Base-by-base conservation (phyloP, 495 filamentous ascomycete genomes). In the Daldinia decipiens region DNA sequence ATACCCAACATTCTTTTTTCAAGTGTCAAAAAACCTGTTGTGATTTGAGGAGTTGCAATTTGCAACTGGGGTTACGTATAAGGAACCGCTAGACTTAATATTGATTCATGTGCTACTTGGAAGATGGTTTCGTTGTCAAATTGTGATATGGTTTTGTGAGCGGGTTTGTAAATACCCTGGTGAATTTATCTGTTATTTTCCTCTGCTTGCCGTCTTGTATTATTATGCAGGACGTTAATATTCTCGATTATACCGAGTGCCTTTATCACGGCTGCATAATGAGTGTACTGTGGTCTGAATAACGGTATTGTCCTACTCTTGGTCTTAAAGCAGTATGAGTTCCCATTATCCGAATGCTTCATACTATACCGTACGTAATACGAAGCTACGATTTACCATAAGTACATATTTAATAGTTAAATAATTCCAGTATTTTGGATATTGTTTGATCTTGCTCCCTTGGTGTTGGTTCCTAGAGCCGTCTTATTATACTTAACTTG, bases 81-180 rank as follows among this genome's bases (percentile, higher is more conserved):
- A 71, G 70, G 73, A 73, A 71, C 59, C 56, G 70, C 65, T 77
- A 77, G 75, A 75, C 75, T 77, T 77, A 77, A 77, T 77, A 75
- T 59, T 72, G 73, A 77, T 70, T 65, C 65, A 68, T 73, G 59
- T 71, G 62, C 64, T 69, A 65, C 68, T 70, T 72, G 59, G 65
- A 67, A 62, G 38, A 59, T 65, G 61, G 47, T 32, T 58, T 56
- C 32, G 19, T 66, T 47, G 38, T 54, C 26, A 43, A 43, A 34
- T 61, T 21, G 40, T 68, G 63, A 63, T 39, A 19, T 39, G 26
- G 24, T 43, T 55, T 38, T 29, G 36, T 60, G 58, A 58, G 55
- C 31, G 65, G 65, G 32, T 29, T 61, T 32, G 53, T 53, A 39
- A 51, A 58, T 59, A 62, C 17, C 59, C 15, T 54, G 31, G 40